Evolutionary conservation across 371 early-diverging fungal species (phyloP).

Genomic region (Mortierella sp.): DNA sequence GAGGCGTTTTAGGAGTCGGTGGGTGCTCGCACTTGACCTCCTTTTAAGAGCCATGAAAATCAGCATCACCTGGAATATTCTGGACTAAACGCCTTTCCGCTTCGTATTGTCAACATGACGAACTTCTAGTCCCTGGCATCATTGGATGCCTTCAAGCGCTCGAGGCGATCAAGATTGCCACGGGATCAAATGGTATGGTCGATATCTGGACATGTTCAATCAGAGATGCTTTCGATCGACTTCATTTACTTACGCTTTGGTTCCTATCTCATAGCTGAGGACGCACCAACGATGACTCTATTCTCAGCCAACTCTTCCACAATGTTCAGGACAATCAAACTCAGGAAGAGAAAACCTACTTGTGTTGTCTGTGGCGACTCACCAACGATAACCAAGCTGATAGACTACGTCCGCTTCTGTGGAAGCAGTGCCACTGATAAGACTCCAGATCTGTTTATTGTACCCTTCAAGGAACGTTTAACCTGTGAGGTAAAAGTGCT

Average conservation of each 20-base stretch:
- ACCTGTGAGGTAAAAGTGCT: conserved; percentile 37
- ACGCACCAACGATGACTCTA: conserved; percentile 77
- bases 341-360: conserved; percentile 72
- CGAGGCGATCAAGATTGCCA: conserved; percentile 91
- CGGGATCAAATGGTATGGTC: conserved; percentile 53
- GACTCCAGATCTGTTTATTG: conserved; percentile 54
- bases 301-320: conserved; percentile 79
- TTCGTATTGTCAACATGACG: neutral
- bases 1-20: conserved; percentile 98
- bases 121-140: conserved; percentile 84
- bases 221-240: neutral
- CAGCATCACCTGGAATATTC: too few relatives aligned
- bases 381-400: conserved; percentile 79
- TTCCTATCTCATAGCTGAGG: conserved; percentile 22
- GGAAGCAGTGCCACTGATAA: conserved; percentile 82
- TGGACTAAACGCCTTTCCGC: too few relatives aligned
- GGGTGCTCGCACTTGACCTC: conserved; percentile 11
- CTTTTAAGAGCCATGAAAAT: neutral
- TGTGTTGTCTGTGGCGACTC: conserved; percentile 91
- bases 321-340: conserved; percentile 83
- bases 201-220: neutral
- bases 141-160: conserved; percentile 97
- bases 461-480: conserved; percentile 34
- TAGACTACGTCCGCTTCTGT: conserved; percentile 94
- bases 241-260: neutral